phyloP scores from a whole-genome alignment of 164 flowering plant species.

The Kingdonia uniflora region DNA sequence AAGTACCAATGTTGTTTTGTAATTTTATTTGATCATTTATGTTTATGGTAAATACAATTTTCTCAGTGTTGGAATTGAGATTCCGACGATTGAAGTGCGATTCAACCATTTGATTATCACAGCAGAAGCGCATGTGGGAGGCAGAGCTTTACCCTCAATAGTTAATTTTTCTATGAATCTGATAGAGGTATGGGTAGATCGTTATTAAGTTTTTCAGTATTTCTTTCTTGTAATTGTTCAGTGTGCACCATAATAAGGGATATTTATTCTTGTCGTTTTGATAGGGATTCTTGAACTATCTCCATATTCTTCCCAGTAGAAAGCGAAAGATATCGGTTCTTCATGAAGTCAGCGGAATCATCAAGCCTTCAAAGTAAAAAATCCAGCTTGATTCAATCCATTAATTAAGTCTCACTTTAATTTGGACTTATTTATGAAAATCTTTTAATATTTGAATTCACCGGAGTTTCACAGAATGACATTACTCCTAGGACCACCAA shows the following conservation, averaged over 20 bases:
- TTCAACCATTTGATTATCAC: conserved; percentile 41
- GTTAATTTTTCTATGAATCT: conserved; percentile 28
- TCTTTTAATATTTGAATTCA: no score
- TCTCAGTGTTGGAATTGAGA: conserved; percentile 52
- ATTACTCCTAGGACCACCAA: conserved; percentile 40
- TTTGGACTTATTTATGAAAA: neutral
- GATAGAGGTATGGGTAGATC: conserved; percentile 29
- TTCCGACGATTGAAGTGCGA: conserved; percentile 63
- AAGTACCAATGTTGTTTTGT: neutral
- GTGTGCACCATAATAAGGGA: neutral
- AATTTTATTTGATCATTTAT: neutral
- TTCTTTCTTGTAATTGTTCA: neutral
- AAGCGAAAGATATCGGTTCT: conserved; percentile 45
- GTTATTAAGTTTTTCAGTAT: neutral
- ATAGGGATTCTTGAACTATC: conserved; percentile 33
- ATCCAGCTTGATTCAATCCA: neutral
- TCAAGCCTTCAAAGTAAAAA: conserved; percentile 47
- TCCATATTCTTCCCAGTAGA: conserved; percentile 34
- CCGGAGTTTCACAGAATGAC: conserved; percentile 17
- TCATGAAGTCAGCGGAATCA: conserved; percentile 49
- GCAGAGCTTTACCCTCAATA: conserved; percentile 49
- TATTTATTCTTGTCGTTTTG: neutral
- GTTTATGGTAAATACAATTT: no score
- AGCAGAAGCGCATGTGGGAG: conserved; percentile 43
- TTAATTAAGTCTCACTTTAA: neutral